Evolutionary conservation across 2,329 filamentous ascomycete species (phyloP).

Genomic region (Fusarium heterosporum): DNA sequence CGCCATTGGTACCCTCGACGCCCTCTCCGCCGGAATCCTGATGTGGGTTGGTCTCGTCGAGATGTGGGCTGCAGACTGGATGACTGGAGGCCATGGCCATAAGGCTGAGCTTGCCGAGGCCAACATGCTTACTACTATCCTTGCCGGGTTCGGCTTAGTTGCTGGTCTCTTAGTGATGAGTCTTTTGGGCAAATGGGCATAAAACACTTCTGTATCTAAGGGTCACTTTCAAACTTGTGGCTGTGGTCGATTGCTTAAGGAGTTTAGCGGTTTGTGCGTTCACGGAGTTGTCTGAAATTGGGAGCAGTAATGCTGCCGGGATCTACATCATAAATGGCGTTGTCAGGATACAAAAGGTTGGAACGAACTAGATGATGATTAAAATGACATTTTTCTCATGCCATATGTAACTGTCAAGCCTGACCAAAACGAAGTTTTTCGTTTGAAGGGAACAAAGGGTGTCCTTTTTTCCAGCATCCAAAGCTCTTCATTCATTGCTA

Average conservation of each 20-base stretch:
- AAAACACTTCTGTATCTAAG: slow-evolving; percentile 22
- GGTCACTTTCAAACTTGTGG: neutral
- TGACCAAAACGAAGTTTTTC: neutral
- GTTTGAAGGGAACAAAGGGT: neutral
- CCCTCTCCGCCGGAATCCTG: slow-evolving; percentile 79
- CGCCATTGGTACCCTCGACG: slow-evolving; percentile 79
- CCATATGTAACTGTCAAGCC: neutral
- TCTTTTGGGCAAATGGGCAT: slow-evolving; percentile 81
- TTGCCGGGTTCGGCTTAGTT: slow-evolving; percentile 66
- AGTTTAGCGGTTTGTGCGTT: slow-evolving; percentile 10
- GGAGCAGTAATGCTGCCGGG: neutral
- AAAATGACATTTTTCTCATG: slow-evolving; percentile 6
- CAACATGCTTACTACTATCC: slow-evolving; percentile 58
- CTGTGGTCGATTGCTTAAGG: slow-evolving; percentile 14
- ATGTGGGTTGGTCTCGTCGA: slow-evolving; percentile 85
- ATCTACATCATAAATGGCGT: slow-evolving; percentile 20
- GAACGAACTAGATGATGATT: slow-evolving; percentile 14
- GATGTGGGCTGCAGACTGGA: slow-evolving; percentile 84
- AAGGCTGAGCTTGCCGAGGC: slow-evolving; percentile 65
- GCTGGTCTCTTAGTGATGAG: slow-evolving; percentile 77
- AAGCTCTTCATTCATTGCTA: neutral
- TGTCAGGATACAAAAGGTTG: slow-evolving; percentile 11
- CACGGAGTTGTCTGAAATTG: slow-evolving; percentile 24
- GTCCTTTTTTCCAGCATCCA: neutral
- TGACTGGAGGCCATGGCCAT: slow-evolving; percentile 58